Conservation (phyloP, 2,329 filamentous ascomycete species). For the Hypoxylon sp. region DNA sequence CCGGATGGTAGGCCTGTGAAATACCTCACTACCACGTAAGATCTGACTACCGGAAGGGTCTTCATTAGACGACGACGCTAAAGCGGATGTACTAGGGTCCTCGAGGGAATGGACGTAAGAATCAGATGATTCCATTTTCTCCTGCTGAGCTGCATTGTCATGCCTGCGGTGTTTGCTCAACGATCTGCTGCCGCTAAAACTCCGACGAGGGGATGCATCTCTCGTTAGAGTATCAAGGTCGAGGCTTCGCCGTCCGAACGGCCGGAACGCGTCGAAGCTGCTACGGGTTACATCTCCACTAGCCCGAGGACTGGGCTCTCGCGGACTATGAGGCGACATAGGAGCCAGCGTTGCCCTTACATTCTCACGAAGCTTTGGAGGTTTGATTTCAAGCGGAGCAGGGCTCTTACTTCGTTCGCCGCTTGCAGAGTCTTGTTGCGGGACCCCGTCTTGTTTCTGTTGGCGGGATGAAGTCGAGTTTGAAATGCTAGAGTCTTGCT, state of each 20-base stretch:
- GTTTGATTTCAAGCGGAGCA: constrained; percentile 51
- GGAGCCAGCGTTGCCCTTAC: constrained; percentile 75
- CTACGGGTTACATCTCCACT: constrained; percentile 68
- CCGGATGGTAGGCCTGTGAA: constrained; percentile 81
- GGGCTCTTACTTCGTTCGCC: constrained; percentile 27
- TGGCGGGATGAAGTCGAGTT: constrained; percentile 35
- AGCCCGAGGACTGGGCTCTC: constrained; percentile 66
- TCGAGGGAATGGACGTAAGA: constrained; percentile 83
- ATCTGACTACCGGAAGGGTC: constrained; percentile 94
- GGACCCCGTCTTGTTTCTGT: constrained; percentile 15
- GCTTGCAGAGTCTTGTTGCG: constrained; percentile 42
- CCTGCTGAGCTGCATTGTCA: constrained; percentile 63
- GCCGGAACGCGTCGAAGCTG: constrained; percentile 69
- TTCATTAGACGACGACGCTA: constrained; percentile 77
- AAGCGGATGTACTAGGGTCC: constrained; percentile 79
- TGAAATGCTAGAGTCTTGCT: constrained; percentile 58
- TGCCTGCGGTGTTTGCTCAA: constrained; percentile 64
- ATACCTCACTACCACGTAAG: constrained; percentile 87
- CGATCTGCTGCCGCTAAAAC: constrained; percentile 73
- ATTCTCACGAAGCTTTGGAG: constrained; percentile 65
- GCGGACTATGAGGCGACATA: constrained; percentile 60
- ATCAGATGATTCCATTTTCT: constrained; percentile 75
- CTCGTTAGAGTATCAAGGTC: constrained; percentile 64
- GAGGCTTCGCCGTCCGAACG: constrained; percentile 65
- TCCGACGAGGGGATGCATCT: constrained; percentile 67